These are phyloP conservation scores for Hypomyces perniciosus DNA, from an alignment of 2,329 filamentous ascomycete species.

Conservation along the genomic window DNA sequence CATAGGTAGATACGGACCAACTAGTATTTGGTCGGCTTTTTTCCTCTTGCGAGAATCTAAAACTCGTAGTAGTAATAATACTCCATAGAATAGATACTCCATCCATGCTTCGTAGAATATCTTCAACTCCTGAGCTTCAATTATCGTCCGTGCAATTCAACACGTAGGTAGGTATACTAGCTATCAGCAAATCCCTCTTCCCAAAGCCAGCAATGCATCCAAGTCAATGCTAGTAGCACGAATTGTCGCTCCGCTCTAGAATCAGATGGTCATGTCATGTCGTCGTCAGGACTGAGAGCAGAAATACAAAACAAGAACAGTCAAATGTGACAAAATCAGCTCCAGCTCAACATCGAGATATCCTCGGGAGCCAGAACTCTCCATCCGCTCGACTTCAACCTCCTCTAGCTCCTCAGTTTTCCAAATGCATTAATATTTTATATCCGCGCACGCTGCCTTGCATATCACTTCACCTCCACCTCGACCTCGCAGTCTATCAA, in stretches of 20 bases:
- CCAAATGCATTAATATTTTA: slow-evolving; percentile 8
- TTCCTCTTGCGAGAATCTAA: too few species aligned
- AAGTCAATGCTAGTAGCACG: slow-evolving; percentile 5
- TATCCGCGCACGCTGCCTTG: slow-evolving; percentile 7
- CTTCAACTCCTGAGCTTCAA: not conserved
- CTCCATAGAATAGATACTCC: too few species aligned
- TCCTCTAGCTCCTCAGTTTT: slow-evolving; percentile 3
- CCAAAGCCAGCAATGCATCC: slow-evolving; percentile 7
- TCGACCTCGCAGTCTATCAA: not conserved
- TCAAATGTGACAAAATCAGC: slow-evolving; percentile 4
- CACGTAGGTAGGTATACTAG: not conserved
- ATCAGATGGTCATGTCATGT: slow-evolving; percentile 17
- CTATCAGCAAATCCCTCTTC: not conserved
- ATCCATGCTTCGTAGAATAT: too few species aligned
- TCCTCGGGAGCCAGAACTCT: slow-evolving; percentile 1
- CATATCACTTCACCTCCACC: not conserved
- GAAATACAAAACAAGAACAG: slow-evolving; percentile 8
- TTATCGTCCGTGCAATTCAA: slow-evolving; percentile 2
- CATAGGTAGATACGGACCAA: too few species aligned
- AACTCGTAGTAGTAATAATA: too few species aligned
- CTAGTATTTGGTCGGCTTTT: too few species aligned
- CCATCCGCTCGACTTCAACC: not conserved
- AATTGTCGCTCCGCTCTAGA: slow-evolving; percentile 15
- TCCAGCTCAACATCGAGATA: slow-evolving; percentile 2
- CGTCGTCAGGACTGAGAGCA: slow-evolving; percentile 15